Evolutionary conservation across 495 filamentous ascomycete species (phyloP), one percentile per base, ranked within the genome.

Genomic region (Friedmanniomyces simplex): DNA sequence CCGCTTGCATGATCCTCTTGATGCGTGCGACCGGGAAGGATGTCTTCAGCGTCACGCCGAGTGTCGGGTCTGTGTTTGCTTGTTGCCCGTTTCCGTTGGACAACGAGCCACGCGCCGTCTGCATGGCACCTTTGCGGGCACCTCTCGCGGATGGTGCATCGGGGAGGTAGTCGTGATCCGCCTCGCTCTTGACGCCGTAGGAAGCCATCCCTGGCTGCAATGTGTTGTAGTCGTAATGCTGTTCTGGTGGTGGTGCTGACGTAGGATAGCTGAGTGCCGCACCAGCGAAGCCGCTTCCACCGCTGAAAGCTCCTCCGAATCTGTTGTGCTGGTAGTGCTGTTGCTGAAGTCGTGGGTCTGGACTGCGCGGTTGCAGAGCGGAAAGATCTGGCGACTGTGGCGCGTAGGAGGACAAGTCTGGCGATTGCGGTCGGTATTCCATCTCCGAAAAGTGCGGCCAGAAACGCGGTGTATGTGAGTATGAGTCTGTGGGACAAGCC

Each of bases 1-100:
- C 93, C 7, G 93, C 93, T 71, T 99, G 93, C 93, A 99, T 97
- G 60, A 99, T 97, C 52, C 93, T 85, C 80, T 99, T 99, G 71
- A 97, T 99, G 50, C 93, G 82, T 56, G 93, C 93, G 32, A 96
- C 95, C 2, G 93, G 93, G 66, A 99, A 99, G 61, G 96, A 96
- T 21, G 90, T 96, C 71, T 83, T 88, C 53, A 99, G 88, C 21
- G 90, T 71, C 64, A 95, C 74, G 65, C 78, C 73, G 69, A 54
- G 49, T 14, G 52, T 58, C 26, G 64, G 45, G 43, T 55, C 54
- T 21, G 65, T 26, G 24, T 21, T n/a, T 24, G 39, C 7, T 50
- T 60, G 49, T 25, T 10, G 3, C 10, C 49, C 49, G 26, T 43
- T 43, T n/a, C 39, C 39, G 18, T 43, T 16, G 4, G 39, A 43